Evolutionary conservation across 164 flowering plant species (phyloP).

Genomic region (Magnolia officinalis): DNA sequence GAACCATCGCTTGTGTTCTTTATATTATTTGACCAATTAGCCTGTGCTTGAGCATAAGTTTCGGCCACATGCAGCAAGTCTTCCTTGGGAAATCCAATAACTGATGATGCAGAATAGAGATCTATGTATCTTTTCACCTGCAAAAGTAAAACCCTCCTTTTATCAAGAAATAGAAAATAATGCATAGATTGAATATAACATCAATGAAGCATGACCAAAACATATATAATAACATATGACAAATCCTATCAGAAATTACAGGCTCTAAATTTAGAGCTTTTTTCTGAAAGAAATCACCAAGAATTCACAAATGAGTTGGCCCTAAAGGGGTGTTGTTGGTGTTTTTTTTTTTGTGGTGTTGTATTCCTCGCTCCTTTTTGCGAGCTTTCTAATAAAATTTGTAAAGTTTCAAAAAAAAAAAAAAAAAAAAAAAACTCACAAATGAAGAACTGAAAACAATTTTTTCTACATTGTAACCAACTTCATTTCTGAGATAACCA

Average conservation of each 20-base stretch:
- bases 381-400: too few species aligned
- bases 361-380: too few species aligned
- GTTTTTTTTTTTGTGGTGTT: too few species aligned
- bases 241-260: background rate
- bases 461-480: too few species aligned
- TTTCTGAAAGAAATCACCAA: background rate
- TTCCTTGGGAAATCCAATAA: conserved; percentile 83
- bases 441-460: background rate
- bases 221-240: background rate
- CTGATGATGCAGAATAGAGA: conserved; percentile 77
- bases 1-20: conserved; percentile 26
- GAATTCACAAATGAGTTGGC: background rate
- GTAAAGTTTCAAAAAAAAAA: too few species aligned
- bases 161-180: background rate
- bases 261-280: background rate
- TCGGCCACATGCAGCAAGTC: conserved; percentile 56
- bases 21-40: conserved; percentile 35
- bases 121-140: conserved; percentile 96
- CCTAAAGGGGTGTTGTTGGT: too few species aligned
- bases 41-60: conserved; percentile 60
- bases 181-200: background rate
- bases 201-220: background rate
- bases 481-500: too few species aligned
- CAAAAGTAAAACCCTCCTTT: conserved; percentile 14
- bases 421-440: background rate